Evolutionary conservation across 345 rosid genomes (phyloP).

Genomic region (Melaleuca alternifolia): DNA sequence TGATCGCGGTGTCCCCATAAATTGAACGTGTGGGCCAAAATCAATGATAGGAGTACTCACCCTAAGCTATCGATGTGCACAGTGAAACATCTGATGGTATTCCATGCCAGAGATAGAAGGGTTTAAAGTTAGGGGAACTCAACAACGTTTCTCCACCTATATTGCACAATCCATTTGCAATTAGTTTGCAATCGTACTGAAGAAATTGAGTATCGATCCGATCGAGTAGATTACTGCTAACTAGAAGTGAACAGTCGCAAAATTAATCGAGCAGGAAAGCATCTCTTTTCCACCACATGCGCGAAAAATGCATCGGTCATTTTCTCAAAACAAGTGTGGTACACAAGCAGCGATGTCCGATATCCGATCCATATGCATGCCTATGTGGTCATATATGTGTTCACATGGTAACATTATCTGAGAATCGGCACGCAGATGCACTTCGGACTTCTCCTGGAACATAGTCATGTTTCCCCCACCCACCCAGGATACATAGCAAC

Average conservation of each 20-base stretch:
- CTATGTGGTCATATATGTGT: not conserved
- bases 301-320: not conserved
- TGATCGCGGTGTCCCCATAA: not conserved
- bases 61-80: accelerated
- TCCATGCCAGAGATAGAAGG: not conserved
- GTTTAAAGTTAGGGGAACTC: not conserved
- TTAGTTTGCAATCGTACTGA: not conserved
- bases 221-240: not conserved
- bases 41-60: not conserved
- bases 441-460: not conserved
- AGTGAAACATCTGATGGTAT: not conserved
- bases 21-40: not conserved
- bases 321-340: not conserved
- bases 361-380: not conserved
- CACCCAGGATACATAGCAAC: not conserved
- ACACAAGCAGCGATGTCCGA: not conserved
- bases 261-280: not conserved
- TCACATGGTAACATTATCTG: not conserved
- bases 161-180: not conserved
- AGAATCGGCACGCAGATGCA: not conserved
- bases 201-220: not conserved
- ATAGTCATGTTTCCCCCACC: not conserved
- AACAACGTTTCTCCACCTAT: not conserved
- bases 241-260: not conserved
- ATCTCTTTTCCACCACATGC: not conserved